phyloP scores from a whole-genome alignment of 805 yeast species.

The Metschnikowia koreensis region DNA sequence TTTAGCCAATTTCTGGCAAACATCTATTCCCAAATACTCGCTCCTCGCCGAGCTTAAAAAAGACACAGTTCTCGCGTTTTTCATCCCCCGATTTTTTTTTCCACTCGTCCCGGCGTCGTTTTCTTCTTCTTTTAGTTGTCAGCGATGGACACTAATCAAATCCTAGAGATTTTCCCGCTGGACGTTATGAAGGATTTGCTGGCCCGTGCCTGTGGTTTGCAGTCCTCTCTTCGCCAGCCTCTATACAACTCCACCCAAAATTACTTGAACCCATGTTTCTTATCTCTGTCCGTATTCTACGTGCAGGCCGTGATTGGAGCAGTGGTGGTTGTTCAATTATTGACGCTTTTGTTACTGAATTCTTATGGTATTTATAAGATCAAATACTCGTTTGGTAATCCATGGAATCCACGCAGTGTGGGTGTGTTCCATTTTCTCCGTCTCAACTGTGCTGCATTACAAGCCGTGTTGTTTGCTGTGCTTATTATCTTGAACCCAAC shows the following conservation, averaged over 20 bases:
- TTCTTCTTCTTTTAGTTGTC: neutral
- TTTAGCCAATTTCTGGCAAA: neutral
- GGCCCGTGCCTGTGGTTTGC: conserved; percentile 7
- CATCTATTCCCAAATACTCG: neutral
- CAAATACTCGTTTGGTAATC: conserved; percentile 25
- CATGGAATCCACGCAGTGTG: conserved; percentile 16
- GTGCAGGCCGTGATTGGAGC: conserved; percentile 16
- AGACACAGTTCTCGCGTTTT: neutral
- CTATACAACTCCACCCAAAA: conserved; percentile 24
- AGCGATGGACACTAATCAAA: conserved; percentile 3
- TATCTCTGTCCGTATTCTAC: conserved; percentile 14
- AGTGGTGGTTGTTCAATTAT: conserved; percentile 17
- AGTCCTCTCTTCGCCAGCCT: conserved; percentile 18
- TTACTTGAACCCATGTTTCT: conserved; percentile 31
- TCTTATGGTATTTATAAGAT: conserved; percentile 22
- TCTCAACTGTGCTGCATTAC: conserved; percentile 16
- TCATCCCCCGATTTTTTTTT: neutral
- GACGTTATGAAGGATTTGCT: neutral
- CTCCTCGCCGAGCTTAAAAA: neutral
- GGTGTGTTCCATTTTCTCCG: conserved; percentile 17
- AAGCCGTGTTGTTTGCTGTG: conserved; percentile 14
- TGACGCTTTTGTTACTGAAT: conserved; percentile 17
- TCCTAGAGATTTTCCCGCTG: conserved; percentile 2
- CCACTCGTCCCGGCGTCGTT: neutral
- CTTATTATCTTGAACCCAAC: conserved; percentile 11